These are phyloP conservation scores for Colletotrichum australisinense DNA, from an alignment of 2,329 filamentous ascomycete genomes.

Conservation along the genomic window DNA sequence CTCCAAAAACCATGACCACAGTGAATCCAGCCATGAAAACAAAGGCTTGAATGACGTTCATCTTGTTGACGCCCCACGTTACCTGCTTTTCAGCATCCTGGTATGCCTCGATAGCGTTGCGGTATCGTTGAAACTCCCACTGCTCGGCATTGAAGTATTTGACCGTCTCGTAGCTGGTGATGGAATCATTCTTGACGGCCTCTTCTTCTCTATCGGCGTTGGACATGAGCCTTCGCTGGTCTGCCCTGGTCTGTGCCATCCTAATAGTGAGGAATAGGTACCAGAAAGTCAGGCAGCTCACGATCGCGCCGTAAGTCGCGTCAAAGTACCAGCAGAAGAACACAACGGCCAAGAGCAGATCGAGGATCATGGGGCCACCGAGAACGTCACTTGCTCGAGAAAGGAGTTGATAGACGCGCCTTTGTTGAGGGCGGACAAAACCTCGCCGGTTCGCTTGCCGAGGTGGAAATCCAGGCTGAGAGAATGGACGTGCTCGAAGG, in stretches of 20 bases:
- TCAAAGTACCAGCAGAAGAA: conserved; percentile 86
- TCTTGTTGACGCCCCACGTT: conserved; percentile 79
- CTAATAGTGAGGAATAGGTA: conserved; percentile 97
- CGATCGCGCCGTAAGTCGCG: conserved; percentile 80
- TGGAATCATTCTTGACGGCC: conserved; percentile 97
- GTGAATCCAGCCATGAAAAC: conserved; percentile 84
- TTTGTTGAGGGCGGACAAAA: conserved; percentile 94
- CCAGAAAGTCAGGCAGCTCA: conserved; percentile 91
- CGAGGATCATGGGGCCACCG: conserved; percentile 93
- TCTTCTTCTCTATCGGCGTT: conserved; percentile 96
- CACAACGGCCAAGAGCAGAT: conserved; percentile 85
- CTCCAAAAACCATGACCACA: conserved; percentile 77
- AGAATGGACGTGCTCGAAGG: conserved; percentile 96
- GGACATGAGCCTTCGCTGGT: conserved; percentile 92
- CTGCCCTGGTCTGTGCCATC: conserved; percentile 92
- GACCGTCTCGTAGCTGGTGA: conserved; percentile 97
- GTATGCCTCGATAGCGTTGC: conserved; percentile 75
- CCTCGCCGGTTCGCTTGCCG: conserved; percentile 95
- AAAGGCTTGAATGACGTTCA: conserved; percentile 84
- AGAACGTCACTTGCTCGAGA: conserved; percentile 95
- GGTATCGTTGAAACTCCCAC: conserved; percentile 82
- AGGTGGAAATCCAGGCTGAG: conserved; percentile 97
- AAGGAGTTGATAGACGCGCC: conserved; percentile 97
- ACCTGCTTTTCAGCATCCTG: conserved; percentile 82
- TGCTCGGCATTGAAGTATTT: conserved; percentile 90